Base-by-base conservation (phyloP, 2,329 filamentous ascomycete species). In the Exophiala mesophila region DNA sequence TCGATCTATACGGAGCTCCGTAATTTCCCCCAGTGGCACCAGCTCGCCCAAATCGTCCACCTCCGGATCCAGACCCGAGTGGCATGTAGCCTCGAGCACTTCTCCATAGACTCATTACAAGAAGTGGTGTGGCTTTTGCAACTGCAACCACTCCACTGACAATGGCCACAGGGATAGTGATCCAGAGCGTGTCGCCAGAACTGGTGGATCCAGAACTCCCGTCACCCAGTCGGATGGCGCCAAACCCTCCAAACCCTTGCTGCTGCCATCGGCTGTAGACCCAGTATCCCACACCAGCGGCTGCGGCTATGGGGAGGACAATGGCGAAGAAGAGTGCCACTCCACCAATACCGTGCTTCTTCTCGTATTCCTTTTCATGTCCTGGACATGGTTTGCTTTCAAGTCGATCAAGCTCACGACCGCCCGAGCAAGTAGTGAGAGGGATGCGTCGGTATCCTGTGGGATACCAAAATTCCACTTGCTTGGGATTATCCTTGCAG, bases 391-490 rank as follows among this genome's bases (percentile, higher is more conserved):
- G 67, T 36, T 78, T 71, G 1, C 78, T 65, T 7, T 69, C 63
- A 21, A 75, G 76, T 63, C 82, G 82, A 62, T 96, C 88, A 35
- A 85, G 71, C 57, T 90, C 82, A 3, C 66, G 66, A 30, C 90
- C 92, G 24, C 82, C 87, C 31, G 74, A 53, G 63, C 94, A 98
- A 1, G 89, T 97, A 1, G 88, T 88, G 36, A 96, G 76, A 0
- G 89, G 90, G 44, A 98, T 86, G 44, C 83, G 82, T 38, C 92
- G 85, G 69, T 94, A 97, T 34, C 88, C 88, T 1, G 87, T 92
- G 4, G 85, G 81, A 50, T 88, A 80, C 68, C 80, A 92, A 69
- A 84, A 98, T 58, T 92, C 82, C 20, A 78, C 66, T n/a, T 69
- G 74, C 19, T 85, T 78, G 1, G 85, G 78, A 56, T 96, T 69